phyloP scores from a whole-genome alignment of 306 rosid species.

The Cucurbita argyrosperma region DNA sequence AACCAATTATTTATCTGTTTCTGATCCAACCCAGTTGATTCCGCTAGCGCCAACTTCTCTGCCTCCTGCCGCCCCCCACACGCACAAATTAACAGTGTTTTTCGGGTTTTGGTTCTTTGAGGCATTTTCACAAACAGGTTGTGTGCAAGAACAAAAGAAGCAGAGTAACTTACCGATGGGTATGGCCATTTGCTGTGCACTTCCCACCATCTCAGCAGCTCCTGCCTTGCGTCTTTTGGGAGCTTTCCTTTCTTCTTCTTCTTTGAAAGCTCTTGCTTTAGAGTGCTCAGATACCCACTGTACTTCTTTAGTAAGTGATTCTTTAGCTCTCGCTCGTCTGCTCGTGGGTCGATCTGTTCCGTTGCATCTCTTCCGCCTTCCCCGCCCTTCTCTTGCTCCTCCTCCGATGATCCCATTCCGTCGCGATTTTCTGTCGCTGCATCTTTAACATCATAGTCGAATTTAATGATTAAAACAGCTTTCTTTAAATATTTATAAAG shows the following conservation, averaged over 20 bases:
- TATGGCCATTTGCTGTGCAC: slow-evolving; percentile 97
- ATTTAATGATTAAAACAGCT: too few relatives aligned
- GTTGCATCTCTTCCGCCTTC: slow-evolving; percentile 49
- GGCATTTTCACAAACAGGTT: not conserved
- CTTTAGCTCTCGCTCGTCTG: slow-evolving; percentile 87
- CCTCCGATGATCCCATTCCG: slow-evolving; percentile 47
- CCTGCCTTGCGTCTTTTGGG: slow-evolving; percentile 93
- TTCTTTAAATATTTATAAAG: too few relatives aligned
- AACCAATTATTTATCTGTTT: slow-evolving; percentile 47
- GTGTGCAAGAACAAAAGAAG: not conserved
- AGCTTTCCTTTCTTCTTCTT: slow-evolving; percentile 90
- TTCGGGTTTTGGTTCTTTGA: not conserved
- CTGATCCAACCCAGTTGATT: slow-evolving; percentile 75
- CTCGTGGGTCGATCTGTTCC: slow-evolving; percentile 63
- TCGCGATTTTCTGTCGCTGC: too few relatives aligned
- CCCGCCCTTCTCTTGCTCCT: slow-evolving; percentile 62
- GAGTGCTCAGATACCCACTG: slow-evolving; percentile 87
- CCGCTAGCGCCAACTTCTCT: slow-evolving; percentile 92
- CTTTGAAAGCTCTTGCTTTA: slow-evolving; percentile 94
- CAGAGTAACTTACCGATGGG: slow-evolving; percentile 52
- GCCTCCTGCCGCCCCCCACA: slow-evolving; percentile 39
- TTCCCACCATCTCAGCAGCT: slow-evolving; percentile 96
- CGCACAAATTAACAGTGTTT: not conserved
- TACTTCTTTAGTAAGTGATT: slow-evolving; percentile 70
- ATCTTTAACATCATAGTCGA: not conserved